Percentiles rank a stretch among this genome's conserved stretches.
These are phyloP conservation scores for Schwanniomyces yamadae DNA, from an alignment of 805 yeast species.

Conservation along the genomic window DNA sequence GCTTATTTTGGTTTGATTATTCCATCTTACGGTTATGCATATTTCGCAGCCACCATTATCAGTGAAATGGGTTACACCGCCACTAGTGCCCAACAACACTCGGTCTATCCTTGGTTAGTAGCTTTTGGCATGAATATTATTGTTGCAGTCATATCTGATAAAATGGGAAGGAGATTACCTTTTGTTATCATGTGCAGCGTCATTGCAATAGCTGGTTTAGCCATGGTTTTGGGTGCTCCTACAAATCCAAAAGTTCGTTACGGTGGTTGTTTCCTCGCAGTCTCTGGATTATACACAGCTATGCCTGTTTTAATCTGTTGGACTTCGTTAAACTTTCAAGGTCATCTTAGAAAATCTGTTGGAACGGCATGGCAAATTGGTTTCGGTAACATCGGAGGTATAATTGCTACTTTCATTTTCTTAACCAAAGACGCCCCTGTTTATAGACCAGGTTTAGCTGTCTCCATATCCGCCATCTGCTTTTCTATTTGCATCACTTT, in stretches of 20 bases:
- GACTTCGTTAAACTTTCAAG: constrained; percentile 60
- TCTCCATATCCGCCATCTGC: constrained; percentile 48
- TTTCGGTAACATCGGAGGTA: constrained; percentile 74
- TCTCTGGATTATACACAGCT: constrained; percentile 57
- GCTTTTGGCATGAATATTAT: constrained; percentile 69
- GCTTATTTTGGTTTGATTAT: constrained; percentile 64
- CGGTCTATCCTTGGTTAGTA: constrained; percentile 82
- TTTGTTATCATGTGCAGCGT: constrained; percentile 31
- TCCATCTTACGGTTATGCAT: constrained; percentile 77
- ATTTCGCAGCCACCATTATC: constrained; percentile 69
- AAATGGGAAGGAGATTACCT: constrained; percentile 44
- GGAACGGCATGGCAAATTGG: constrained; percentile 65
- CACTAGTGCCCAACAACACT: constrained; percentile 72
- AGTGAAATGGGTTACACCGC: constrained; percentile 62
- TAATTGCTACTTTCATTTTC: constrained; percentile 59
- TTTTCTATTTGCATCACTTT: constrained; percentile 37
- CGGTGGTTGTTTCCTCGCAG: constrained; percentile 62
- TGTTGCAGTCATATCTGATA: constrained; percentile 65
- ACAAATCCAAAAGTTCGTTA: constrained; percentile 44
- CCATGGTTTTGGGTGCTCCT: constrained; percentile 50
- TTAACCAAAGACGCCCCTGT: constrained; percentile 56
- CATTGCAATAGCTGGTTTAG: constrained; percentile 52
- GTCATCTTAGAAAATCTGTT: constrained; percentile 59
- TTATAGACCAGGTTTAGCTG: constrained; percentile 53
- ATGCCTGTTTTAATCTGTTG: constrained; percentile 74